These are phyloP conservation scores for Geotrichum reessii DNA, from an alignment of 1,139 yeast genomes.

Conservation along the genomic window DNA sequence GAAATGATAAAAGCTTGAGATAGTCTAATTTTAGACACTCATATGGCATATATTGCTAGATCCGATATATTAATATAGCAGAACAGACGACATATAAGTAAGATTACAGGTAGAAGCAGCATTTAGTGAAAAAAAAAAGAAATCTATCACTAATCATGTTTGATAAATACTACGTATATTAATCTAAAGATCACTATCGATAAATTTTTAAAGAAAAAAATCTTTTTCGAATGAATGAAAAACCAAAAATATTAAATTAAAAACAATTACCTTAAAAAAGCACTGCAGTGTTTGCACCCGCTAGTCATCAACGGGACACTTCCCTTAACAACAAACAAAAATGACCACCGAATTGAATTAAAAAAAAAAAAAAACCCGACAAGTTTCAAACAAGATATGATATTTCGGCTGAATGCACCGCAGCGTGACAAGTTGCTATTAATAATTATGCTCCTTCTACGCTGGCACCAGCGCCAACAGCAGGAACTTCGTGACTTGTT, in stretches of 20 bases:
- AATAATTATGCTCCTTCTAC: background rate
- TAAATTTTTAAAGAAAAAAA: background rate
- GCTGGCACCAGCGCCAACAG: background rate
- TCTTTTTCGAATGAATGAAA: background rate
- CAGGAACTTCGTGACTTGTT: background rate
- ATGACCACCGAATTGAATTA: background rate
- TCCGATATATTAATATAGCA: no score
- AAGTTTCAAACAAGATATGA: background rate
- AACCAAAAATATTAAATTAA: no score
- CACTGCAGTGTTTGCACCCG: background rate
- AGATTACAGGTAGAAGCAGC: background rate
- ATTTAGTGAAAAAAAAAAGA: background rate
- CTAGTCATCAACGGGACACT: background rate
- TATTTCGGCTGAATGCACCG: background rate
- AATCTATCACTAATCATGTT: background rate
- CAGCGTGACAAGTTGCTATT: background rate
- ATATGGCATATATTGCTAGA: no score
- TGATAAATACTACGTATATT: no score
- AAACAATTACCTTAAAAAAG: background rate
- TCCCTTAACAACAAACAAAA: background rate
- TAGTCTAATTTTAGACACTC: no score
- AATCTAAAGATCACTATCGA: background rate
- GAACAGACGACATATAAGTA: no score
- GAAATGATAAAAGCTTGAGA: no score
- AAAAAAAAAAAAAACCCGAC: no score